Percentiles rank a stretch among this genome's conserved stretches.
Evolutionary conservation across 2,329 filamentous ascomycete genomes (phyloP).

Genomic region (Rutstroemia sydowiana): DNA sequence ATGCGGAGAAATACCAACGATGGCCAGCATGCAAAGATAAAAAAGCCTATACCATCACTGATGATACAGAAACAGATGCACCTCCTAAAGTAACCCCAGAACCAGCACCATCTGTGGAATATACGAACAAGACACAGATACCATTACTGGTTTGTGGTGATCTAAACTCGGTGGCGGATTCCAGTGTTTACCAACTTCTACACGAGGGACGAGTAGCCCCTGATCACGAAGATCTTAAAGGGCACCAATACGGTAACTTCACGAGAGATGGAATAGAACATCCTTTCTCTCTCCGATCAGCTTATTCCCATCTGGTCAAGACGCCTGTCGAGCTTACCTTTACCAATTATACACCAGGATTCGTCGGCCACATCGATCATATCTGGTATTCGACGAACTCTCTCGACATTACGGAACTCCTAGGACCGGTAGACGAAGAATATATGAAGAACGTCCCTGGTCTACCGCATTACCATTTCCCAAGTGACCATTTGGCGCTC

Average conservation of each 20-base stretch:
- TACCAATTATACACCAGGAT: slow-evolving; percentile 95
- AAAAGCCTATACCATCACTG: slow-evolving; percentile 31
- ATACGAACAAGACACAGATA: slow-evolving; percentile 78
- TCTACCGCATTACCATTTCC: slow-evolving; percentile 70
- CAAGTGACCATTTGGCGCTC: slow-evolving; percentile 64
- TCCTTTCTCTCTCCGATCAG: slow-evolving; percentile 86
- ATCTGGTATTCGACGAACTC: slow-evolving; percentile 90
- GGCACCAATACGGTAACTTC: slow-evolving; percentile 85
- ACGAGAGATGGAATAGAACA: slow-evolving; percentile 88
- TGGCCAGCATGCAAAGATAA: slow-evolving; percentile 79
- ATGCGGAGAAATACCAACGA: slow-evolving; percentile 78
- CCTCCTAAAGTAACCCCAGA: slow-evolving; percentile 50
- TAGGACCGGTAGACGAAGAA: slow-evolving; percentile 63
- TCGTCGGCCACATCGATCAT: slow-evolving; percentile 88
- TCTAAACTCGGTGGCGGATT: slow-evolving; percentile 85
- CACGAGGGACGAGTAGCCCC: slow-evolving; percentile 70
- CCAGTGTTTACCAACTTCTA: slow-evolving; percentile 86
- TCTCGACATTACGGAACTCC: slow-evolving; percentile 57
- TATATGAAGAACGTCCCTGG: slow-evolving; percentile 65
- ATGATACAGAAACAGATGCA: slow-evolving; percentile 39
- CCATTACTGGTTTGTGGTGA: slow-evolving; percentile 89
- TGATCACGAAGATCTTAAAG: slow-evolving; percentile 71
- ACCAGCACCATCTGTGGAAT: slow-evolving; percentile 77
- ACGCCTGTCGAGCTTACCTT: slow-evolving; percentile 80
- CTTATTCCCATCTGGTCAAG: slow-evolving; percentile 76